Conservation (phyloP, 78 protist genomes). For the Creolimax fragrantissima region DNA sequence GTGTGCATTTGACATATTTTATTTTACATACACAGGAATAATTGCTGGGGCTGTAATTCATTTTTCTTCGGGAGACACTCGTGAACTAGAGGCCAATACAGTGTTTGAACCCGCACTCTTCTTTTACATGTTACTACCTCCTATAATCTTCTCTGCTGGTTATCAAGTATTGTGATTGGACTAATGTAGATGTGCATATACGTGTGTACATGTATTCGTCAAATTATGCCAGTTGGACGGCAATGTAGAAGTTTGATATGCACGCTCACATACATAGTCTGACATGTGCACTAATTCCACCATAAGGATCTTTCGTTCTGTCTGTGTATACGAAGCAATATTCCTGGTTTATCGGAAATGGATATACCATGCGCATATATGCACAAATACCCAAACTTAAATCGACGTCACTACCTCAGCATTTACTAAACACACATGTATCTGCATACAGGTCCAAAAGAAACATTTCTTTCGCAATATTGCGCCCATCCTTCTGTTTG, state of each 20-base stretch:
- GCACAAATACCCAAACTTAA: too few species aligned
- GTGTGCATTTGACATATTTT: not conserved
- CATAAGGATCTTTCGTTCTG: too few species aligned
- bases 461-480: constrained; percentile 20
- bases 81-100: not conserved
- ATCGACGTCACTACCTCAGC: too few species aligned
- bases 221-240: too few species aligned
- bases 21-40: not conserved
- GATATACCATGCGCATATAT: too few species aligned
- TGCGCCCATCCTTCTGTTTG: not conserved
- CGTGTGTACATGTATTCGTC: not conserved
- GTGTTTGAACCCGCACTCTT: constrained; percentile 27
- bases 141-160: constrained; percentile 34
- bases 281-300: too few species aligned
- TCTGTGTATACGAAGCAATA: too few species aligned
- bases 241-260: too few species aligned
- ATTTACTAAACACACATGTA: too few species aligned
- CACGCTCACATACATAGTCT: too few species aligned
- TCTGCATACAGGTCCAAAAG: not conserved
- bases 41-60: constrained; percentile 19
- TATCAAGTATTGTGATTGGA: not conserved
- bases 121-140: constrained; percentile 32
- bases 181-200: not conserved
- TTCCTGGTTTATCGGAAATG: too few species aligned
- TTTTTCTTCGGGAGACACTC: not conserved